These are phyloP conservation scores for Gonium pectorale DNA, from an alignment of 139 green algal genomes.

Conservation along the genomic window DNA sequence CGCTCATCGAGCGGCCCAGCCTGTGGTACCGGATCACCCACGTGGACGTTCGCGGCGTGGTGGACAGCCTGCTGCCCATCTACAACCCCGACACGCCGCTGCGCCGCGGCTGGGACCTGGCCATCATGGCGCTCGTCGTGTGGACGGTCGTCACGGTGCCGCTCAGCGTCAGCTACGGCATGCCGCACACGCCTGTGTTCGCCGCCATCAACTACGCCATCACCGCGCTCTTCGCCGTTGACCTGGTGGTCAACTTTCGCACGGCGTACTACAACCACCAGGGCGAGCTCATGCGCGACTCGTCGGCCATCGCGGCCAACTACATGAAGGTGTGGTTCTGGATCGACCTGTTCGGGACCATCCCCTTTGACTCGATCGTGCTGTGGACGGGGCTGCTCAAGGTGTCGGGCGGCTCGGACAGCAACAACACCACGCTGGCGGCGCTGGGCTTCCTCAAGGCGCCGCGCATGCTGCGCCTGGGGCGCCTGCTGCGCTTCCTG, in stretches of 20 bases:
- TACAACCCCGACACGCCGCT: background rate
- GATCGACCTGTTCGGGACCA: constrained; percentile 46
- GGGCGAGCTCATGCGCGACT: constrained; percentile 40
- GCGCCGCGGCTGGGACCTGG: constrained; percentile 10
- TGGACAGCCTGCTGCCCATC: constrained; percentile 28
- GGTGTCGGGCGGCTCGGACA: background rate
- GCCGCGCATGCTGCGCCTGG: constrained; percentile 35
- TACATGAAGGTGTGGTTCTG: constrained; percentile 52
- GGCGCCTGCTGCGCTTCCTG: constrained; percentile 42
- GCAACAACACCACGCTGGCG: constrained; percentile 26
- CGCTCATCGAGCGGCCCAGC: background rate
- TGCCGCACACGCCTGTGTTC: background rate
- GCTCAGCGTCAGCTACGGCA: constrained; percentile 29
- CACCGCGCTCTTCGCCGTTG: background rate
- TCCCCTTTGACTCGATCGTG: constrained; percentile 43
- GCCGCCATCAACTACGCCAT: background rate
- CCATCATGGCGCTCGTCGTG: constrained; percentile 29
- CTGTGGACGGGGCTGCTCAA: background rate
- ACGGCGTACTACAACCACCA: constrained; percentile 44
- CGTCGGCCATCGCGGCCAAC: constrained; percentile 7
- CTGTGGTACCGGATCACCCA: constrained; percentile 16
- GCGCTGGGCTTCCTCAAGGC: constrained; percentile 56
- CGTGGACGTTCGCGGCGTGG: background rate
- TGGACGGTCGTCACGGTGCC: constrained; percentile 40
- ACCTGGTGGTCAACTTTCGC: constrained; percentile 44